Evolutionary conservation across 1,284 basidiomycete species (phyloP).

Genomic region (Mycosarcoma mackinlayi): DNA sequence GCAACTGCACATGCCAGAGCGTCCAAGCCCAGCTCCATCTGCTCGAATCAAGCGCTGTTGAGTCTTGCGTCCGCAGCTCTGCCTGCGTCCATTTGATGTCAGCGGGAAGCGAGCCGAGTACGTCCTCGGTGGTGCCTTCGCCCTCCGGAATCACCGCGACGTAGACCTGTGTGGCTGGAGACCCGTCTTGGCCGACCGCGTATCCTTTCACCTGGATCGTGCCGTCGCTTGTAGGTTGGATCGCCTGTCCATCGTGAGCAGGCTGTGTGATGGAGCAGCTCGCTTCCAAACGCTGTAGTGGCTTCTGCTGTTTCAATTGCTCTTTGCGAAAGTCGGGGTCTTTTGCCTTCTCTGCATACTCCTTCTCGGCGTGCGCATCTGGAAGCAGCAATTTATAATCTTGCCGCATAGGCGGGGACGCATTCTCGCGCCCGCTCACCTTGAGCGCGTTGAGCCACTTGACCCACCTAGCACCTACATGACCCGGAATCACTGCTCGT

Average conservation of each 20-base stretch:
- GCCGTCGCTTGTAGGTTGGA: background rate
- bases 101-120: constrained; percentile 19
- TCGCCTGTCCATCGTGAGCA: background rate
- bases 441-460: constrained; percentile 76
- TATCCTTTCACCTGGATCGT: constrained; percentile 33
- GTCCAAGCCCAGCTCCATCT: constrained; percentile 53
- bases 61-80: background rate
- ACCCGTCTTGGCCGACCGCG: constrained; percentile 48
- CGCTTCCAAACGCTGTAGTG: constrained; percentile 39
- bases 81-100: constrained; percentile 33
- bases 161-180: constrained; percentile 18
- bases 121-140: constrained; percentile 6
- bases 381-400: constrained; percentile 35
- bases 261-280: constrained; percentile 44
- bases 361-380: constrained; percentile 74
- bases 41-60: background rate
- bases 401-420: constrained; percentile 34
- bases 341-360: constrained; percentile 19
- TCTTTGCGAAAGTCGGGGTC: constrained; percentile 21
- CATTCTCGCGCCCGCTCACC: constrained; percentile 16
- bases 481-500: constrained; percentile 76
- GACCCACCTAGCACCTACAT: constrained; percentile 79
- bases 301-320: constrained; percentile 11
- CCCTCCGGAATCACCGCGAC: constrained; percentile 14
- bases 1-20: constrained; percentile 35